These are phyloP conservation scores for Tylopilus rubrobrunneus DNA, from an alignment of 768 basidiomycete genomes.

Conservation along the genomic window DNA sequence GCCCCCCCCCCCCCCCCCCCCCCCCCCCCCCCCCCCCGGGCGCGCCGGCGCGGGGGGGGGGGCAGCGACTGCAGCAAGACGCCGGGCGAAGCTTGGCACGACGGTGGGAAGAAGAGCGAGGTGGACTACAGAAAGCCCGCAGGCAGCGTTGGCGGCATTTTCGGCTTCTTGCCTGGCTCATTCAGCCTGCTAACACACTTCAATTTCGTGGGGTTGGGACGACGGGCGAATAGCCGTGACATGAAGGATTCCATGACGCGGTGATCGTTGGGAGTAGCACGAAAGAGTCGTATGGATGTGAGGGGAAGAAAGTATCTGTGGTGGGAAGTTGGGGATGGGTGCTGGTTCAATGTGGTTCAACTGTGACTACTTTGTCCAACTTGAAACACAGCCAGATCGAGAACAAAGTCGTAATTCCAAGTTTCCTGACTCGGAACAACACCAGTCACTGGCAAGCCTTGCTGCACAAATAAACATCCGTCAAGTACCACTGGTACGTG, in stretches of 20 bases:
- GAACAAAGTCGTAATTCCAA: no score
- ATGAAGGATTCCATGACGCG: conserved; percentile 8
- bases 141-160: background rate
- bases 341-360: no score
- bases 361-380: no score
- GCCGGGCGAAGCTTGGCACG: conserved; percentile 2
- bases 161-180: background rate
- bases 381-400: no score
- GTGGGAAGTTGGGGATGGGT: background rate
- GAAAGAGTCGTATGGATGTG: background rate
- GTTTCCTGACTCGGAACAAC: no score
- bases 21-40: no score
- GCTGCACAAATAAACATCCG: no score
- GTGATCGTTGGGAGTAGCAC: background rate
- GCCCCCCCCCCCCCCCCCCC: no score
- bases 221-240: conserved; percentile 3
- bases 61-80: conserved; percentile 10
- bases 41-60: no score
- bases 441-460: no score
- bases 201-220: conserved; percentile 18
- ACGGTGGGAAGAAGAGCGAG: no score
- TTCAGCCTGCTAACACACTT: conserved; percentile 12
- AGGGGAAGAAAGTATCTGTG: background rate
- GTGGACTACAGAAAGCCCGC: background rate
- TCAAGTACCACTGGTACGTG: no score